phyloP scores from a whole-genome alignment of 305 asterid species.

The Solanum aculeatissimum region DNA sequence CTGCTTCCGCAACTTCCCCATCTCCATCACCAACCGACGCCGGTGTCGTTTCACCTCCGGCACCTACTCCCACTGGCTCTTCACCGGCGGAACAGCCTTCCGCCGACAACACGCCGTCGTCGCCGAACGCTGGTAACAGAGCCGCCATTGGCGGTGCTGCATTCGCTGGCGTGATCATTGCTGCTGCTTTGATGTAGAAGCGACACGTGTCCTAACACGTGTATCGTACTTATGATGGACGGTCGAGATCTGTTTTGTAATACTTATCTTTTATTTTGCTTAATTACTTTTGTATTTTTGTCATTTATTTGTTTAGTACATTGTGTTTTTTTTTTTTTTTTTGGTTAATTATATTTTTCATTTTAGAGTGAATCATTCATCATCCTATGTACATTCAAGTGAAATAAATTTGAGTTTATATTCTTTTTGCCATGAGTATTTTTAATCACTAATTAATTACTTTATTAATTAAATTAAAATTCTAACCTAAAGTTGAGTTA shows the following conservation, averaged over 20 bases:
- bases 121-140: conserved; percentile 30
- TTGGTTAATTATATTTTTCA: conserved; percentile 4
- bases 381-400: neutral
- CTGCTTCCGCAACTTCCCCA: neutral
- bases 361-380: neutral
- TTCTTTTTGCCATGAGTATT: neutral
- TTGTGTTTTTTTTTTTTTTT: neutral
- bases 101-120: conserved; percentile 13
- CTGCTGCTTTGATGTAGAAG: conserved; percentile 36
- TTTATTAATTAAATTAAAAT: too few species aligned
- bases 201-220: conserved; percentile 4
- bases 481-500: too few species aligned
- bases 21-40: neutral
- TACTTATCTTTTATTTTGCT: conserved; percentile 1
- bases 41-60: neutral
- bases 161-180: conserved; percentile 5
- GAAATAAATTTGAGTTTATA: neutral
- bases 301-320: neutral
- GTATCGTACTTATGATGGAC: conserved; percentile 1
- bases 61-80: neutral
- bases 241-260: conserved; percentile 14
- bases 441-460: neutral
- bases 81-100: conserved; percentile 13
- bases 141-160: conserved; percentile 36
- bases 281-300: neutral